Evolutionary conservation across 805 yeast genomes (phyloP).

Genomic region (Cyberlindnera samutprakarnensis): DNA sequence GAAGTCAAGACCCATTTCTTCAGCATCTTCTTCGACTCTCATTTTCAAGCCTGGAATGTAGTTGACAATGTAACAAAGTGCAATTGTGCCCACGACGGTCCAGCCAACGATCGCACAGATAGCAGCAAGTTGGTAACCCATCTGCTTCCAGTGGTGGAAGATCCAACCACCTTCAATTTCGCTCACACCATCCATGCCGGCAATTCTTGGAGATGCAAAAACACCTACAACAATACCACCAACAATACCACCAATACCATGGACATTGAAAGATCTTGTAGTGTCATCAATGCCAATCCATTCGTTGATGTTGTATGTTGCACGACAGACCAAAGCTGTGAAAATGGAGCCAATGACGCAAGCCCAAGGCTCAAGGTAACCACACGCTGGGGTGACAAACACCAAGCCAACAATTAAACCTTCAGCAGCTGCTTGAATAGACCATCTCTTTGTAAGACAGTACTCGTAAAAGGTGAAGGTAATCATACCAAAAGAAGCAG

Average conservation of each 20-base stretch:
- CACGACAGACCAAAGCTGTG: slow-evolving; percentile 79
- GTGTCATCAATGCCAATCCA: slow-evolving; percentile 81
- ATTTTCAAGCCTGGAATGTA: slow-evolving; percentile 42
- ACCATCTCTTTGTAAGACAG: slow-evolving; percentile 79
- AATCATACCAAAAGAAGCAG: slow-evolving; percentile 83
- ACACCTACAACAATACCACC: slow-evolving; percentile 82
- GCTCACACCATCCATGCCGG: slow-evolving; percentile 83
- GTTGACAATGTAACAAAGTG: slow-evolving; percentile 39
- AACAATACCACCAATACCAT: slow-evolving; percentile 91
- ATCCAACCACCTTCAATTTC: slow-evolving; percentile 91
- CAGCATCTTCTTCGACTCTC: slow-evolving; percentile 38
- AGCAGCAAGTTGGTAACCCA: slow-evolving; percentile 82
- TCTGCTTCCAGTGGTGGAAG: slow-evolving; percentile 82
- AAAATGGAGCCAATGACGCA: slow-evolving; percentile 74
- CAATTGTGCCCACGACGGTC: slow-evolving; percentile 36
- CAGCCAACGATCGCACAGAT: slow-evolving; percentile 31
- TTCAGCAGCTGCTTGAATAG: slow-evolving; percentile 87
- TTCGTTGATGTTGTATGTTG: slow-evolving; percentile 76
- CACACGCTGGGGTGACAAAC: slow-evolving; percentile 97
- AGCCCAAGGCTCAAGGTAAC: slow-evolving; percentile 87
- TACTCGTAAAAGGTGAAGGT: slow-evolving; percentile 87
- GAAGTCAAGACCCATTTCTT: slow-evolving; percentile 44
- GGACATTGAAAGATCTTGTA: slow-evolving; percentile 90
- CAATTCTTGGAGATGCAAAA: slow-evolving; percentile 77
- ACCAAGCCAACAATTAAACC: slow-evolving; percentile 94